phyloP scores from a whole-genome alignment of 768 basidiomycete species.

The Auricularia heimuer region DNA sequence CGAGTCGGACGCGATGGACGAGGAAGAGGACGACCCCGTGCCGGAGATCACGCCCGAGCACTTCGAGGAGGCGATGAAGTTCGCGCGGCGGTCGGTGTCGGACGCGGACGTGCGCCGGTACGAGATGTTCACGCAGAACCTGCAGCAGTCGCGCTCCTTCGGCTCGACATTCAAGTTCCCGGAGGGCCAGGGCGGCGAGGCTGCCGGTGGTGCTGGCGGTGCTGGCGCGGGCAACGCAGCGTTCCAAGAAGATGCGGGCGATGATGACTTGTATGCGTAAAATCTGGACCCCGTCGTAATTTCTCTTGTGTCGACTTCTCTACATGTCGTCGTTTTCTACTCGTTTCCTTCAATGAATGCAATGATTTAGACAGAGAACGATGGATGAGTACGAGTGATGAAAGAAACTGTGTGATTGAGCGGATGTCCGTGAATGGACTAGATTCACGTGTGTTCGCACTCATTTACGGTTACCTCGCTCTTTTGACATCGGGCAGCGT shows the following conservation, averaged over 20 bases:
- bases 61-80: constrained; percentile 99
- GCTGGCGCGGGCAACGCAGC: constrained; percentile 48
- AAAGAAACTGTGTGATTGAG: neutral
- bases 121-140: constrained; percentile 95
- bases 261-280: constrained; percentile 88
- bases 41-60: constrained; percentile 80
- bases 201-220: constrained; percentile 25
- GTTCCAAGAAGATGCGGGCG: constrained; percentile 76
- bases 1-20: constrained; percentile 48
- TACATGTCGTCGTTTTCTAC: neutral
- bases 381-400: neutral
- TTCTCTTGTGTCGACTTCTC: neutral
- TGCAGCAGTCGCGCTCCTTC: constrained; percentile 86
- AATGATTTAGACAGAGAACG: neutral
- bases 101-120: constrained; percentile 95
- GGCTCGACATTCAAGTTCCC: constrained; percentile 99
- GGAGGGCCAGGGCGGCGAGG: constrained; percentile 41
- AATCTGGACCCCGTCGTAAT: neutral
- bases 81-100: constrained; percentile 90
- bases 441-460: neutral
- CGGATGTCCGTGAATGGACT: neutral
- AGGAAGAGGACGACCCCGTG: constrained; percentile 72
- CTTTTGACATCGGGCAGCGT: neutral
- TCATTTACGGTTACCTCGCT: neutral
- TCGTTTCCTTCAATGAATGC: neutral